phyloP scores from a whole-genome alignment of 2,329 filamentous ascomycete species.

The Stagonosporopsis vannaccii region DNA sequence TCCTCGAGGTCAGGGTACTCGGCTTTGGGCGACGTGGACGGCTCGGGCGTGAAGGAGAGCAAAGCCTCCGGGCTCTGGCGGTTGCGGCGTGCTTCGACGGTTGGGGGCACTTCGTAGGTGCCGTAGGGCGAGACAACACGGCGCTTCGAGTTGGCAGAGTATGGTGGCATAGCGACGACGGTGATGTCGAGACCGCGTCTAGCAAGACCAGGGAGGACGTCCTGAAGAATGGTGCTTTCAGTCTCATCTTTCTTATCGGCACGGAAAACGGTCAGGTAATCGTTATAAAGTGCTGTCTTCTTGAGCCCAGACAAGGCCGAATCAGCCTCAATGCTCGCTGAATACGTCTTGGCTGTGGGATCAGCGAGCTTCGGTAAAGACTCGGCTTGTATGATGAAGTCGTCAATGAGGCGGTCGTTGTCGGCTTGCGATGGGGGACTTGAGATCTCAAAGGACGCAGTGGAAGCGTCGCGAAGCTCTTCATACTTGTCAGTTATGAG shows the following conservation, averaged over 20 bases:
- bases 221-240: slow-evolving; percentile 23
- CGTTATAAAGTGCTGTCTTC: slow-evolving; percentile 34
- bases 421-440: slow-evolving; percentile 41
- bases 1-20: slow-evolving; percentile 38
- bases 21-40: slow-evolving; percentile 34
- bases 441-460: slow-evolving; percentile 41
- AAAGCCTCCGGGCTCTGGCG: slow-evolving; percentile 43
- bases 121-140: slow-evolving; percentile 43
- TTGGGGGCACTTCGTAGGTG: slow-evolving; percentile 39
- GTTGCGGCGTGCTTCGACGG: slow-evolving; percentile 28
- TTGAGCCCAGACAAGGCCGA: slow-evolving; percentile 27
- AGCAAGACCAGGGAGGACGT: slow-evolving; percentile 23
- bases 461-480: slow-evolving; percentile 9
- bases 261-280: slow-evolving; percentile 40
- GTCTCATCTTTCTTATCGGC: slow-evolving; percentile 31
- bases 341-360: slow-evolving; percentile 37
- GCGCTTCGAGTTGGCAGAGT: slow-evolving; percentile 41
- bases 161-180: slow-evolving; percentile 48
- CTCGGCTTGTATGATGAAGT: slow-evolving; percentile 47
- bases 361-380: slow-evolving; percentile 39
- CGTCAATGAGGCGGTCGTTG: slow-evolving; percentile 46
- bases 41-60: slow-evolving; percentile 36
- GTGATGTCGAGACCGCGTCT: slow-evolving; percentile 40
- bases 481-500: slow-evolving; percentile 22
- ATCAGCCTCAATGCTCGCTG: slow-evolving; percentile 33